A percentile compares a stretch with the other conserved stretches of the same genome.
Conservation (phyloP, 495 filamentous ascomycete species). For the Schizothecium vesticola region DNA sequence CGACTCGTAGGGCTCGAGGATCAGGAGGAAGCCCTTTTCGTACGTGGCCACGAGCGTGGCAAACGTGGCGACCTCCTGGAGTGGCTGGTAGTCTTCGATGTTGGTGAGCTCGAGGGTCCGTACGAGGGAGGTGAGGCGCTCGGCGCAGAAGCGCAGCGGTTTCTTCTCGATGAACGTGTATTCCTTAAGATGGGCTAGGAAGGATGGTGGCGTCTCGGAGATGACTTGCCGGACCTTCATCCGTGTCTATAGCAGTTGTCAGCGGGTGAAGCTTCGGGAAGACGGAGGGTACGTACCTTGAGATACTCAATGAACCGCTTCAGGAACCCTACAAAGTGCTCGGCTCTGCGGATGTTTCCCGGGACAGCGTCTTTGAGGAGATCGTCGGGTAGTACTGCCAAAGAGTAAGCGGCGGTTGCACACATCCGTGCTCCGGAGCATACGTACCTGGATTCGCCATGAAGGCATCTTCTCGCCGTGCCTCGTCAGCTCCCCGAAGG, state of each 20-base stretch:
- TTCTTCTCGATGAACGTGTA: conserved; percentile 97
- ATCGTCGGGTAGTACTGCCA: conserved; percentile 65
- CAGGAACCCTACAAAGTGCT: conserved; percentile 93
- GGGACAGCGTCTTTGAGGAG: conserved; percentile 89
- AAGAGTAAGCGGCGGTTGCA: background rate
- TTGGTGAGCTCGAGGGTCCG: conserved; percentile 93
- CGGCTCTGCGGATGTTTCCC: conserved; percentile 91
- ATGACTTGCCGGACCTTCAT: conserved; percentile 98
- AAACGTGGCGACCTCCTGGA: conserved; percentile 98
- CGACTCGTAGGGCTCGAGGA: conserved; percentile 93
- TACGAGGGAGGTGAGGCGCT: conserved; percentile 90
- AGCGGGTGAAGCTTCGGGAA: background rate
- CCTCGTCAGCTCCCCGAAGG: conserved; percentile 78
- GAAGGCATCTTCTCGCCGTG: conserved; percentile 86
- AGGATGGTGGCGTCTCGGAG: conserved; percentile 91
- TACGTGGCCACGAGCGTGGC: conserved; percentile 97
- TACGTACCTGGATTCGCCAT: conserved; percentile 78
- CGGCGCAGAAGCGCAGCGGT: conserved; percentile 89
- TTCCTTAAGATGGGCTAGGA: conserved; percentile 88
- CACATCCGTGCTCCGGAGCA: background rate
- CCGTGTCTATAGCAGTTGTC: conserved; percentile 52
- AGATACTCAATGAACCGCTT: conserved; percentile 97
- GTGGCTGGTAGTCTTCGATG: conserved; percentile 93
- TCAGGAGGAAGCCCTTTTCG: conserved; percentile 93
- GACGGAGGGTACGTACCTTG: conserved; percentile 46